A percentile compares a stretch with the other conserved stretches of the same genome.
Evolutionary conservation across 805 yeast species (phyloP).

Genomic region (Candida sphagnicola): DNA sequence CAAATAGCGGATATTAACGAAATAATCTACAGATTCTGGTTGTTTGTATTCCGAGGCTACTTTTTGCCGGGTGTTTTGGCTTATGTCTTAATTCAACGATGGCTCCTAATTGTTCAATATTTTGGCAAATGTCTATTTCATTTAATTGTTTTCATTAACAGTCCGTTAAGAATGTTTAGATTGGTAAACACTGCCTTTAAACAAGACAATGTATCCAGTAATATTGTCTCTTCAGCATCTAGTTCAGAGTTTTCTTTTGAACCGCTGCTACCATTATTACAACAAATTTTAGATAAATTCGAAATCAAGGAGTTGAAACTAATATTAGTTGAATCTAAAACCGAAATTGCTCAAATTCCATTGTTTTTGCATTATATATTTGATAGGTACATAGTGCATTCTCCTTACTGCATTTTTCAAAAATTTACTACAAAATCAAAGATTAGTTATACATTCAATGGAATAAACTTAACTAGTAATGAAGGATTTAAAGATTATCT

Average conservation of each 20-base stretch:
- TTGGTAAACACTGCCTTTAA: not conserved
- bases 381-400: conserved; percentile 34
- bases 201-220: not conserved
- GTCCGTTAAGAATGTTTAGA: conserved; percentile 3
- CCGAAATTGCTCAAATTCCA: not conserved
- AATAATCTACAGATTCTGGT: too few species aligned
- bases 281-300: not conserved
- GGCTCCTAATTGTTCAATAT: not conserved
- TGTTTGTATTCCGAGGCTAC: not conserved
- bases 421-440: conserved; percentile 12
- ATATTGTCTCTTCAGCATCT: not conserved
- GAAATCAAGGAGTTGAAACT: not conserved
- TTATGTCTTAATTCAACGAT: not conserved
- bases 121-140: not conserved
- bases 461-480: conserved; percentile 9
- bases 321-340: not conserved
- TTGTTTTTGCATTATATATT: conserved; percentile 29
- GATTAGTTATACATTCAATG: conserved; percentile 11
- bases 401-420: conserved; percentile 25
- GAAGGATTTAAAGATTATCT: conserved; percentile 17
- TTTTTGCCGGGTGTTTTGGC: not conserved
- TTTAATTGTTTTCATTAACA: not conserved
- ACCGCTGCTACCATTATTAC: not conserved
- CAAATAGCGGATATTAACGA: too few species aligned
- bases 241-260: not conserved